A percentile compares a stretch with the other conserved stretches of the same genome.
phyloP scores from a whole-genome alignment of 805 yeast genomes.

The Sungouiozyma intestinalis region DNA sequence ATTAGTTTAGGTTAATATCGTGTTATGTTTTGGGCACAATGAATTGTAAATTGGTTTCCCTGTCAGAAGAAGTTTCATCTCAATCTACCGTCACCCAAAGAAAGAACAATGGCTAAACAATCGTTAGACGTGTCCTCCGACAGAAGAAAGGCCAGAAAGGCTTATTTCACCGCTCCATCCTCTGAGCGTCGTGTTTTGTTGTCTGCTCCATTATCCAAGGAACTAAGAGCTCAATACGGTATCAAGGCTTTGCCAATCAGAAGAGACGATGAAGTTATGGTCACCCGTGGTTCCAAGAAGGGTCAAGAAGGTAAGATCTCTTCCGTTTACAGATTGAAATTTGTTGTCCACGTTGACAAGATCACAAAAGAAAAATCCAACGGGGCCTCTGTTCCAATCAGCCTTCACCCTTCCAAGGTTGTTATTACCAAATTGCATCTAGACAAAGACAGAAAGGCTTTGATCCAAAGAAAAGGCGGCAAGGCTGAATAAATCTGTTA shows the following conservation, averaged over 20 bases:
- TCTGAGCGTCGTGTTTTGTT: conserved; percentile 84
- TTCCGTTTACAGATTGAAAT: conserved; percentile 97
- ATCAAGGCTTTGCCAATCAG: conserved; percentile 93
- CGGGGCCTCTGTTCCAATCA: conserved; percentile 94
- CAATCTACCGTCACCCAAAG: no score
- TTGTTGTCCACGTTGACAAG: conserved; percentile 90
- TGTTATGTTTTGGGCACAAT: no score
- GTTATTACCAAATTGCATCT: conserved; percentile 96
- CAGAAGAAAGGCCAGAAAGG: conserved; percentile 99
- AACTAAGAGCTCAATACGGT: conserved; percentile 93
- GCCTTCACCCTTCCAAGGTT: conserved; percentile 96
- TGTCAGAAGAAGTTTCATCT: no score
- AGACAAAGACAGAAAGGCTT: conserved; percentile 97
- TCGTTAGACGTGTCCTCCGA: conserved; percentile 90
- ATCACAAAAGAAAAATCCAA: conserved; percentile 92
- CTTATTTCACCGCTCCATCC: conserved; percentile 96
- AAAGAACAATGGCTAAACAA: conserved; percentile 35
- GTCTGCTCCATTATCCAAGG: conserved; percentile 98
- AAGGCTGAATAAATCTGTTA: conserved; percentile 61
- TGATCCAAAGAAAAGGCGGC: conserved; percentile 96
- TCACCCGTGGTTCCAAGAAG: conserved; percentile 97
- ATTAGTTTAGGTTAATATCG: not conserved
- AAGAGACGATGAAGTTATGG: conserved; percentile 89
- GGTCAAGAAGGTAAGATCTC: conserved; percentile 97
- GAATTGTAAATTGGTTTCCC: no score